Base-by-base conservation (phyloP, 208 protist species). In the Jaenimonas drosophilae region DNA sequence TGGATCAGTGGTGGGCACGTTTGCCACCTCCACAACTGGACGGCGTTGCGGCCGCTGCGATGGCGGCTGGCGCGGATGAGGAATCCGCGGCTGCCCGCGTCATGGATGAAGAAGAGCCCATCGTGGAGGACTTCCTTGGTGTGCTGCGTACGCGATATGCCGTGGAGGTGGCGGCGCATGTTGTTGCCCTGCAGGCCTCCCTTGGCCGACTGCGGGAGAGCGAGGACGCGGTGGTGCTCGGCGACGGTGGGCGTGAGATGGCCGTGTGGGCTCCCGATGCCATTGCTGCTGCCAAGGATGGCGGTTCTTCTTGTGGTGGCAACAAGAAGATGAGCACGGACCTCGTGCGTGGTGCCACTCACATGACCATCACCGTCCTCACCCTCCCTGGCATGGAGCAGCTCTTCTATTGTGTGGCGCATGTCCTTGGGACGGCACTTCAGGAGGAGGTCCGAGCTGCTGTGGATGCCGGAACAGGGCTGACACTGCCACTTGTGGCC, bases 391-490 rank as follows among this genome's bases (percentile, higher is more conserved):
- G 64, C 12, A 32, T 76, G 47, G 55, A 72, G 36, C 44, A 79
- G 23, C 32, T 86, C 14, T 90, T 84, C 31, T 86, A 74, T 41
- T 80, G 73, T 14, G 44, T 78, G 3, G 70, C 76, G 0, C 83
- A 81, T 63, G 67, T 59, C 45, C 34, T 73, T 7, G 80, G 80
- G 0, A 64, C 60, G 16, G 72, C 76, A 1, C 62, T 89, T 24
- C 32, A 69, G 47, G 59, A 46, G 2, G 80, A 83, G 30, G 55
- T 28, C 9, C 25, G 23, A 17, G 27, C 19, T 7, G 16, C 29
- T 9, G 9, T 23, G 17, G 28, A n/a, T n/a, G n/a, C n/a, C n/a
- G n/a, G n/a, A n/a, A n/a, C n/a, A n/a, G n/a, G n/a, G n/a, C n/a
- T n/a, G n/a, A n/a, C n/a, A n/a, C n/a, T n/a, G n/a, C n/a, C n/a